phyloP scores from a whole-genome alignment of 768 basidiomycete species.

The Leccinum truebloodii region DNA sequence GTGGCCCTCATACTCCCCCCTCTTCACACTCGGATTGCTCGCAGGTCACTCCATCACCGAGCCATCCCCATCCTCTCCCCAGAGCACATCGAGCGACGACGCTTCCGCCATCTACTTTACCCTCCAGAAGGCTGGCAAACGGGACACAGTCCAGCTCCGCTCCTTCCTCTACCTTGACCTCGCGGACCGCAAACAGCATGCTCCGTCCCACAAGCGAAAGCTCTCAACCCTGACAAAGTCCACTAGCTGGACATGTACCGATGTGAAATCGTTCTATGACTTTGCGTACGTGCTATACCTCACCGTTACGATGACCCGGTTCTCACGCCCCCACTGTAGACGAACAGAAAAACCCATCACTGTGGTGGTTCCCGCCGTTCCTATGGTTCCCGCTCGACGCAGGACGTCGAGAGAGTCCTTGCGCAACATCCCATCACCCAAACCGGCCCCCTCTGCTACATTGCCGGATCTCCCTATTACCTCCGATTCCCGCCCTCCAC shows the following conservation, averaged over 20 bases:
- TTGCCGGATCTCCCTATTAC: slow-evolving; percentile 46
- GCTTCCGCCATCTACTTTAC: slow-evolving; percentile 51
- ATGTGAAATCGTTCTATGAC: slow-evolving; percentile 15
- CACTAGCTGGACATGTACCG: slow-evolving; percentile 31
- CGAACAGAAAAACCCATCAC: slow-evolving; percentile 30
- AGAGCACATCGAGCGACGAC: slow-evolving; percentile 15
- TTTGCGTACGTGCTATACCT: slow-evolving; percentile 11
- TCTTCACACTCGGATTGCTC: slow-evolving; percentile 65
- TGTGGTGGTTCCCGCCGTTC: slow-evolving; percentile 12
- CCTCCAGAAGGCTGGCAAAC: slow-evolving; percentile 37
- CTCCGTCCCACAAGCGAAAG: slow-evolving; percentile 40
- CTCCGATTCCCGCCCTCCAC: not conserved
- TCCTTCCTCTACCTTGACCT: slow-evolving; percentile 74
- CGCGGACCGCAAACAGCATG: slow-evolving; percentile 49
- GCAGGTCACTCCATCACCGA: slow-evolving; percentile 30
- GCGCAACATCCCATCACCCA: slow-evolving; percentile 56
- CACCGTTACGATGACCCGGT: not conserved
- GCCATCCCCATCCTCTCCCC: not conserved
- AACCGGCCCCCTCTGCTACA: slow-evolving; percentile 56
- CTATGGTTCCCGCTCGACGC: slow-evolving; percentile 19
- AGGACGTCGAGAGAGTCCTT: slow-evolving; percentile 43
- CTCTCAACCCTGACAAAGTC: slow-evolving; percentile 32
- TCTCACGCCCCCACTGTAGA: slow-evolving; percentile 12
- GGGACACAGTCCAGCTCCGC: slow-evolving; percentile 42
- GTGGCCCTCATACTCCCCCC: slow-evolving; percentile 48